These are phyloP conservation scores for Monilinia fructigena DNA, from an alignment of 2,329 filamentous ascomycete species.

Conservation along the genomic window DNA sequence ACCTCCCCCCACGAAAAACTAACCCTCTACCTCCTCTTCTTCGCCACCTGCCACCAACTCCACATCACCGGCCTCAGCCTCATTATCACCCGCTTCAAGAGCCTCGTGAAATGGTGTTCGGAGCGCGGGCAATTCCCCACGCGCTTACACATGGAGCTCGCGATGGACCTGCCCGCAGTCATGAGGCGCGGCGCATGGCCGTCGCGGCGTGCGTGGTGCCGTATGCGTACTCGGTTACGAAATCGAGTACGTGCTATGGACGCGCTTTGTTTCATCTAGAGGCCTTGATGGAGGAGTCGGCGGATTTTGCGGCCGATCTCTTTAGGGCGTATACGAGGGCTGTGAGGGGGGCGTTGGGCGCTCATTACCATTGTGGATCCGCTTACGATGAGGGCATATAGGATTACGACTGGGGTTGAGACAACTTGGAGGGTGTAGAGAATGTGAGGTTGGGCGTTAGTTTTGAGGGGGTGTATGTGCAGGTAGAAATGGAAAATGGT, in stretches of 20 bases:
- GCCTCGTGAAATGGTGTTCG: background rate
- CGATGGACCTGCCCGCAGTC: background rate
- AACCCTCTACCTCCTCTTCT: slow-evolving; percentile 18
- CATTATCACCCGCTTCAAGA: background rate
- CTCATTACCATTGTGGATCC: slow-evolving; percentile 12
- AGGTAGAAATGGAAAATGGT: too few species aligned
- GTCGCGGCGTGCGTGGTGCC: slow-evolving; percentile 6
- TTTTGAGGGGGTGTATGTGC: background rate
- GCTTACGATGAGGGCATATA: background rate
- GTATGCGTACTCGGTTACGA: slow-evolving; percentile 11
- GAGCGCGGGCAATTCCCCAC: background rate
- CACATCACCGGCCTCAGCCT: background rate
- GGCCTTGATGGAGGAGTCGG: slow-evolving; percentile 23
- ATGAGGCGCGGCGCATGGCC: background rate
- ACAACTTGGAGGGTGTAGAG: too few species aligned
- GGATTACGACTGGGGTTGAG: background rate
- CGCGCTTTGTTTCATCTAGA: slow-evolving; percentile 19
- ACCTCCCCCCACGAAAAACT: background rate
- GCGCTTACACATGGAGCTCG: background rate
- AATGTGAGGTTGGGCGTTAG: background rate
- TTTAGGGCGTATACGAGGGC: slow-evolving; percentile 16
- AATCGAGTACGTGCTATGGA: background rate
- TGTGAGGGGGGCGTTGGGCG: background rate
- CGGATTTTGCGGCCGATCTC: slow-evolving; percentile 25
- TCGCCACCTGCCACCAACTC: slow-evolving; percentile 31